Conservation (phyloP, 768 basidiomycete species). For the Mrakia frigida region DNA sequence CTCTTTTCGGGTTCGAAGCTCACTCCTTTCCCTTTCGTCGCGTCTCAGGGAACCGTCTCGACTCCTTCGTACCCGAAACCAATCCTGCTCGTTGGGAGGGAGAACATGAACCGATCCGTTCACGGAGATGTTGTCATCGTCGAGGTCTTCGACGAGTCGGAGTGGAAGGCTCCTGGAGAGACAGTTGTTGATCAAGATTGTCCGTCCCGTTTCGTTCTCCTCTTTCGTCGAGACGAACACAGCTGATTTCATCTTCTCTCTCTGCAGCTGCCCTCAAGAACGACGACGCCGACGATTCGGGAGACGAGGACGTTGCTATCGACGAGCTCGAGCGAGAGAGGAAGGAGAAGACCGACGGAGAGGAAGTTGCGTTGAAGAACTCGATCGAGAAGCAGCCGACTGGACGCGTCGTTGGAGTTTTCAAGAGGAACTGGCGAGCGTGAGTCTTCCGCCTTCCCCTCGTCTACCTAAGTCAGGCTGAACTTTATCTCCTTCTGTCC, state of each 20-base stretch:
- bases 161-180: constrained; percentile 89
- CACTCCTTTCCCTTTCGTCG: neutral
- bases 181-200: constrained; percentile 93
- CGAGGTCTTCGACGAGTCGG: constrained; percentile 73
- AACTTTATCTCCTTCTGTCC: neutral
- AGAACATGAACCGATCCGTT: constrained; percentile 93
- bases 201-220: constrained; percentile 44
- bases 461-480: neutral
- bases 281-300: constrained; percentile 57
- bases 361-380: constrained; percentile 40
- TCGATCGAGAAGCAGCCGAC: constrained; percentile 72
- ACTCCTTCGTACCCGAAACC: constrained; percentile 69
- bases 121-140: constrained; percentile 90
- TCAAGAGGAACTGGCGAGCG: constrained; percentile 95
- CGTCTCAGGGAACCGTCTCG: constrained; percentile 66
- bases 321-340: constrained; percentile 51
- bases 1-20: neutral
- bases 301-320: constrained; percentile 57
- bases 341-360: constrained; percentile 42
- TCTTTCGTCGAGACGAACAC: neutral
- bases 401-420: constrained; percentile 80
- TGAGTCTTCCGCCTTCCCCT: constrained; percentile 48
- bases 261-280: constrained; percentile 68
- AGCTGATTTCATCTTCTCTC: neutral
- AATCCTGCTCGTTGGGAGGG: constrained; percentile 75